Conservation (phyloP, 169 alveolate species). For the Cyclospora cayetanensis region DNA sequence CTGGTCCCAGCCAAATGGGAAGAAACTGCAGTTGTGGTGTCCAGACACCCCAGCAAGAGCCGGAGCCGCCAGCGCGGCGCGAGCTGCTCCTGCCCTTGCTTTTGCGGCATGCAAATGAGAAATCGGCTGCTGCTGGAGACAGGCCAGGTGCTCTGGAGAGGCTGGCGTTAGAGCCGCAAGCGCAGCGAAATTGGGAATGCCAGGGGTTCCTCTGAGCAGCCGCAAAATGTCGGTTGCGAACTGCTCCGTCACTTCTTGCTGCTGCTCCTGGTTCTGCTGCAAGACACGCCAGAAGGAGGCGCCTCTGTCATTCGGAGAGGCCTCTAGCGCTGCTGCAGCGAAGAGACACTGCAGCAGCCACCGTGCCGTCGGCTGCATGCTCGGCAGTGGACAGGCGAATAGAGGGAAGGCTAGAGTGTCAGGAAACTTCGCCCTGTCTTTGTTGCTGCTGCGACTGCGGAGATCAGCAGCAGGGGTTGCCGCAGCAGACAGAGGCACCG, state of each 20-base stretch:
- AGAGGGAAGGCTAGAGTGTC: neutral
- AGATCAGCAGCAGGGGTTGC: neutral
- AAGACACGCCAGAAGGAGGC: no score
- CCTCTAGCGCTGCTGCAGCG: neutral
- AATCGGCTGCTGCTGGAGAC: constrained; percentile 22
- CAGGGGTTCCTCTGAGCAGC: neutral
- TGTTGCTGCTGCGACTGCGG: neutral
- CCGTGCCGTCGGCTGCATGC: constrained; percentile 21
- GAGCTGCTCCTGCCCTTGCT: constrained; percentile 33
- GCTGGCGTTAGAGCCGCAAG: constrained; percentile 1
- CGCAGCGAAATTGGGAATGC: constrained; percentile 32
- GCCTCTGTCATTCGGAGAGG: neutral
- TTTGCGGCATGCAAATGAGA: constrained; percentile 30
- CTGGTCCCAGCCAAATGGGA: constrained; percentile 69
- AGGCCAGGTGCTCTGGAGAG: constrained; percentile 9
- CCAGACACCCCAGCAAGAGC: neutral
- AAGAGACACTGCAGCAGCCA: constrained; percentile 36
- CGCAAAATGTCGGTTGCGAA: neutral
- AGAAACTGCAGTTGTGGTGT: constrained; percentile 50
- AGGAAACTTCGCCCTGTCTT: neutral
- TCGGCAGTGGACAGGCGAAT: neutral
- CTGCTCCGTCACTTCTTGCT: constrained; percentile 33
- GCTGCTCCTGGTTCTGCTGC: constrained; percentile 44
- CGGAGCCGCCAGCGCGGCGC: constrained; percentile 5
- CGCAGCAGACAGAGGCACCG: constrained; percentile 1